phyloP scores from a whole-genome alignment of 192 early-diverging fungal species.

The Obelidium mucronatum region DNA sequence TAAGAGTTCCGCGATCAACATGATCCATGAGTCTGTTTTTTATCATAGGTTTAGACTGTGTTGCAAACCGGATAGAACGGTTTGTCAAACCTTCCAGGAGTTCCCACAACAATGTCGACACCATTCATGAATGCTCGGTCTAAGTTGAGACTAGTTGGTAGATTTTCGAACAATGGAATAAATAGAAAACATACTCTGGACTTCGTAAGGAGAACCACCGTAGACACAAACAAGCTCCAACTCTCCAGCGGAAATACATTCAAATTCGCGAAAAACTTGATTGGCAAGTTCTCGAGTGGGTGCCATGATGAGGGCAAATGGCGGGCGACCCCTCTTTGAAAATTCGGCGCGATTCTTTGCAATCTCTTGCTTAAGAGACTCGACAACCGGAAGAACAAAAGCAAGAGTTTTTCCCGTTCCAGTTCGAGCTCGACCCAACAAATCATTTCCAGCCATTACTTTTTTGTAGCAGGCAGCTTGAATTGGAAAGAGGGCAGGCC shows the following conservation, averaged over 20 bases:
- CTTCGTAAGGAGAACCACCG: constrained; percentile 86
- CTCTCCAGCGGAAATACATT: constrained; percentile 64
- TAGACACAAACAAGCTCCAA: constrained; percentile 77
- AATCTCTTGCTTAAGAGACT: constrained; percentile 54
- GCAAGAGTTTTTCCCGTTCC: constrained; percentile 75
- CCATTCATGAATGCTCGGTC: constrained; percentile 57
- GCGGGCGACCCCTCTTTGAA: constrained; percentile 46
- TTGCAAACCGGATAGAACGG: too few species aligned
- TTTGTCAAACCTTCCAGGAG: constrained; percentile 96
- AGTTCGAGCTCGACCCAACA: constrained; percentile 66
- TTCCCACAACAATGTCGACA: constrained; percentile 91
- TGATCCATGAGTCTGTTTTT: constrained; percentile 82
- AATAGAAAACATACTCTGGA: constrained; percentile 49
- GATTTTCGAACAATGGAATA: neutral
- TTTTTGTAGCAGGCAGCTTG: constrained; percentile 85
- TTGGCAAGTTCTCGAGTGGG: constrained; percentile 88
- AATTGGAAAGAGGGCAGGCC: constrained; percentile 90
- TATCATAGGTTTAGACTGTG: too few species aligned
- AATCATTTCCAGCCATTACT: constrained; percentile 77
- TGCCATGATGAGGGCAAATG: constrained; percentile 79
- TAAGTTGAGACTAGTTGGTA: constrained; percentile 15
- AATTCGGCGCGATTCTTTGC: constrained; percentile 38
- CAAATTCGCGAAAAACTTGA: constrained; percentile 60
- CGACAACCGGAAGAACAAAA: constrained; percentile 81
- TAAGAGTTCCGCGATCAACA: constrained; percentile 81